A percentile compares a stretch with the other conserved stretches of the same genome.
Conservation (phyloP, 164 flowering plant species). For the Umbellularia californica region DNA sequence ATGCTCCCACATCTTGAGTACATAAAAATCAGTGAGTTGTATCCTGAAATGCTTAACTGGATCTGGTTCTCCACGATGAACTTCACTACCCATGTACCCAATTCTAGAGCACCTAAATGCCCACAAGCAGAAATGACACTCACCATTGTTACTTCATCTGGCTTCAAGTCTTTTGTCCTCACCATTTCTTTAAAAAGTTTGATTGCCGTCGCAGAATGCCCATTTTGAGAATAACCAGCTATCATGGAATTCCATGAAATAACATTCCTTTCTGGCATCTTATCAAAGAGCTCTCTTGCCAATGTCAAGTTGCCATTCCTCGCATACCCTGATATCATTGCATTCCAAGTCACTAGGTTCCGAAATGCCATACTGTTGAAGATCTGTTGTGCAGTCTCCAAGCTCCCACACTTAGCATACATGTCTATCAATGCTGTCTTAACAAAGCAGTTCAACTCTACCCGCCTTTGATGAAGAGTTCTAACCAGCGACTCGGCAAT, state of each 20-base stretch:
- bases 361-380: slow-evolving; percentile 50
- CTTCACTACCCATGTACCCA: slow-evolving; percentile 44
- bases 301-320: slow-evolving; percentile 44
- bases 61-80: slow-evolving; percentile 29
- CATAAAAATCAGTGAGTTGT: slow-evolving; percentile 64
- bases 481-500: slow-evolving; percentile 49
- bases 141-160: slow-evolving; percentile 72
- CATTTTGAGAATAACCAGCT: slow-evolving; percentile 78
- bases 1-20: slow-evolving; percentile 77
- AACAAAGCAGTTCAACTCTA: slow-evolving; percentile 39
- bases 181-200: slow-evolving; percentile 61
- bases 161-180: slow-evolving; percentile 18
- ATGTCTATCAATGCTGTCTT: slow-evolving; percentile 36
- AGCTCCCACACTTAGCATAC: slow-evolving; percentile 35
- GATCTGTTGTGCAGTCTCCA: slow-evolving; percentile 38
- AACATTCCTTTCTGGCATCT: slow-evolving; percentile 51
- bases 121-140: slow-evolving; percentile 78
- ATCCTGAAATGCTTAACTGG: slow-evolving; percentile 41
- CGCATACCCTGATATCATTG: slow-evolving; percentile 69
- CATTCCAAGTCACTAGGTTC: slow-evolving; percentile 65
- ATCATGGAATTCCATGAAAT: slow-evolving; percentile 82
- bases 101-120: slow-evolving; percentile 60
- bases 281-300: slow-evolving; percentile 56
- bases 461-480: slow-evolving; percentile 26
- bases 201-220: slow-evolving; percentile 51